Evolutionary conservation across 1,284 basidiomycete species (phyloP).

Genomic region (Agroathelia rolfsii): DNA sequence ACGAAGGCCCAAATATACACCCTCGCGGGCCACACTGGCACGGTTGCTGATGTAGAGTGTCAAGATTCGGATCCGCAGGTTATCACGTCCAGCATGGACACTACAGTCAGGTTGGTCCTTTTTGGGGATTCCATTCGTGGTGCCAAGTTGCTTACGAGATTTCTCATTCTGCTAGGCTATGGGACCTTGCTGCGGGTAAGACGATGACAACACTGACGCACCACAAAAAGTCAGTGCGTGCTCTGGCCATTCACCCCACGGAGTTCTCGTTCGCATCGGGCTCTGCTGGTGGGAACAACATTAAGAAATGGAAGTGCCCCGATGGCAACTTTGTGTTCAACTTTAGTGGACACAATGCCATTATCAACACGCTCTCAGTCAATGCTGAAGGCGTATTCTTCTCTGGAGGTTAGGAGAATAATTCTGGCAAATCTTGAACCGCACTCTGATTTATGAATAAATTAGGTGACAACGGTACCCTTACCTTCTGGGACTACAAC

Average conservation of each 20-base stretch:
- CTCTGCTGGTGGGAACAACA: conserved; percentile 94
- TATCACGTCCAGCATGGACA: conserved; percentile 97
- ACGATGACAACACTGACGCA: conserved; percentile 93
- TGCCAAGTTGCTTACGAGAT: background rate
- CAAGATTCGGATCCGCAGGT: conserved; percentile 97
- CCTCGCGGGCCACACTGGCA: conserved; percentile 86
- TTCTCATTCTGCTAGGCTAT: conserved; percentile 47
- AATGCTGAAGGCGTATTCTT: conserved; percentile 96
- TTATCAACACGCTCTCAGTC: conserved; percentile 92
- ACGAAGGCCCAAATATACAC: conserved; percentile 95
- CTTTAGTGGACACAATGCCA: conserved; percentile 92
- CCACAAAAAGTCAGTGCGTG: conserved; percentile 96
- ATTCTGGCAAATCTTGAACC: conserved; percentile 3
- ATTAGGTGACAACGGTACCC: conserved; percentile 79
- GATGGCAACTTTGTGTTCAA: conserved; percentile 94
- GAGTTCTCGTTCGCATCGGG: conserved; percentile 95
- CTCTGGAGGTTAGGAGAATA: conserved; percentile 69
- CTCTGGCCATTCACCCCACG: conserved; percentile 88
- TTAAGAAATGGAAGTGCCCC: conserved; percentile 99
- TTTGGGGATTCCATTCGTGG: conserved; percentile 2
- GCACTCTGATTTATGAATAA: conserved; percentile 12
- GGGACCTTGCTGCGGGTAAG: conserved; percentile 98
- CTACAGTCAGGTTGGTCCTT: conserved; percentile 72
- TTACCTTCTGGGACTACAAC: conserved; percentile 90
- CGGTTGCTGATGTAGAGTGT: conserved; percentile 88